Evolutionary conservation across 805 yeast genomes (phyloP), one percentile per base, ranked within the genome.

Genomic region (Saturnispora hagleri): DNA sequence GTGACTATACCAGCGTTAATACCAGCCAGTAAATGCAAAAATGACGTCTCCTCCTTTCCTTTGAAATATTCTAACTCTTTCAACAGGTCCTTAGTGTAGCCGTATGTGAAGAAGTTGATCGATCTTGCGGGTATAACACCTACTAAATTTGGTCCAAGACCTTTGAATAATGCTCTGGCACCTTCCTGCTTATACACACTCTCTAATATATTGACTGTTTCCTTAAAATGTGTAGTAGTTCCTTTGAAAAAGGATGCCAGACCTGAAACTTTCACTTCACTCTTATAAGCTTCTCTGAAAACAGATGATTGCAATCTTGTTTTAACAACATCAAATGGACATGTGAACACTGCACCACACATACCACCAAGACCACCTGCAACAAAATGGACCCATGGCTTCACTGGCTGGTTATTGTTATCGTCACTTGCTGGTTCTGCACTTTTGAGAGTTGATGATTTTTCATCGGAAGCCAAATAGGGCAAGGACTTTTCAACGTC

Each of bases 101-200:
- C 96, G 66, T 93, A 93, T 0, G 97, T 89, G 73, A 90, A 90
- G 66, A 93, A 93, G 68, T 93, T 93, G 57, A 93, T 95, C 28
- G 97, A 86, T 66, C 99, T 77, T 1, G 99, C 98, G 0, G 99
- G 99, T 42, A 93, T 91, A 15, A 93, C 98, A 50, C 99, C 99
- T 17, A 91, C 95, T 59, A 93, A 73, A 61, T 91, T 93, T 9
- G 99, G 99, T 0, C 99, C 99, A 48, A 93, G 71, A 12, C 99
- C 99, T 69, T 87, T 86, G 69, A 93, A 93, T 45, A 93, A 72
- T 4, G 98, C 91, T 43, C 86, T 72, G 28, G 82, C 72, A 1
- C 99, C 99, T 68, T 93, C 99, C 24, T 71, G 70, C 33, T 67
- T 67, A 65, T 87, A 85, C 18, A 93, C 85, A 46, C 76, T 77